phyloP scores from a whole-genome alignment of 768 basidiomycete genomes.

The Psilocybe cubensis region DNA sequence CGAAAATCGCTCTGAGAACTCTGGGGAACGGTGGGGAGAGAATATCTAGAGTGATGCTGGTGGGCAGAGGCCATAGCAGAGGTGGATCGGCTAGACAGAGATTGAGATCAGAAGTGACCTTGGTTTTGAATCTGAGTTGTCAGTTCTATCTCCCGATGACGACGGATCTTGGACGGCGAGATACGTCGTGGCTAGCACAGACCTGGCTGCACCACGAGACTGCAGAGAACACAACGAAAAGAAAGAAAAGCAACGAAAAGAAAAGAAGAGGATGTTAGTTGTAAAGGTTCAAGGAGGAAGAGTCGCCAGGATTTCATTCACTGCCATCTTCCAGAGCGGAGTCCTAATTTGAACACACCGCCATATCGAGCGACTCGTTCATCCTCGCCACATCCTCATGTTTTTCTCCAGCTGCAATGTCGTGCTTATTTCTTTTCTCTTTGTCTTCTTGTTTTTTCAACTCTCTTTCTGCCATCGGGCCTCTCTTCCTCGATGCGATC shows the following conservation, averaged over 20 bases:
- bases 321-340: constrained; percentile 38
- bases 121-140: constrained; percentile 47
- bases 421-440: constrained; percentile 3
- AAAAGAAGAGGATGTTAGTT: constrained; percentile 13
- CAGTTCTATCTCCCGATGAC: constrained; percentile 69
- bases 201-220: background rate
- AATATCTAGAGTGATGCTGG: constrained; percentile 34
- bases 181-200: constrained; percentile 9
- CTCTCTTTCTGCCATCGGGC: constrained; percentile 9
- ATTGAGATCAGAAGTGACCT: constrained; percentile 43
- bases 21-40: constrained; percentile 34
- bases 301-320: constrained; percentile 11
- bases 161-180: constrained; percentile 51
- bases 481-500: constrained; percentile 11
- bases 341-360: constrained; percentile 28
- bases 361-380: constrained; percentile 32
- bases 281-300: constrained; percentile 23
- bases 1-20: constrained; percentile 50
- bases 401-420: background rate
- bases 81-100: constrained; percentile 36
- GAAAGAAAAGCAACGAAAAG: background rate
- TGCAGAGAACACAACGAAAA: background rate
- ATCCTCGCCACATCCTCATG: constrained; percentile 17
- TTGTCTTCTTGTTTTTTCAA: constrained; percentile 6
- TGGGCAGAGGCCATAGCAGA: constrained; percentile 30